Evolutionary conservation across 1,284 basidiomycete species (phyloP).

Genomic region (Somion occarium): DNA sequence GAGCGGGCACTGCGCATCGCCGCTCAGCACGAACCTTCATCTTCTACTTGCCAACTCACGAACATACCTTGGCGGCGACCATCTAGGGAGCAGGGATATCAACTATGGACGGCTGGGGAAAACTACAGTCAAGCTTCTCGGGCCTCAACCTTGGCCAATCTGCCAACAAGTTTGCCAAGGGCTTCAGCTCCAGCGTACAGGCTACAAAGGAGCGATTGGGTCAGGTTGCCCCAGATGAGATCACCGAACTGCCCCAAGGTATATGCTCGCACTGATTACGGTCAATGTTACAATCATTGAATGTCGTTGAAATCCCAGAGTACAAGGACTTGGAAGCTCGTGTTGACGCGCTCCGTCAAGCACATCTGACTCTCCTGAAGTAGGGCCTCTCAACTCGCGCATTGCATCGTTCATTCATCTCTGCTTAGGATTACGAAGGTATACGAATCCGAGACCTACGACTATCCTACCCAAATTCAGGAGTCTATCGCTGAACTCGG

Average conservation of each 20-base stretch:
- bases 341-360: slow-evolving; percentile 86
- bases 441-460: slow-evolving; percentile 84
- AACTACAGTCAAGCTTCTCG: slow-evolving; percentile 54
- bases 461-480: slow-evolving; percentile 80
- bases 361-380: slow-evolving; percentile 82
- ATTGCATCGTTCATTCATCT: background rate
- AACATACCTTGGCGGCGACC: background rate
- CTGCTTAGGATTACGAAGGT: slow-evolving; percentile 71
- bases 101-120: slow-evolving; percentile 75
- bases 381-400: slow-evolving; percentile 22
- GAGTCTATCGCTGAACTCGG: slow-evolving; percentile 72
- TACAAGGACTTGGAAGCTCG: slow-evolving; percentile 95
- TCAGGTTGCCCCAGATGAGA: slow-evolving; percentile 85
- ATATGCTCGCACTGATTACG: slow-evolving; percentile 2
- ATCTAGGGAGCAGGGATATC: background rate
- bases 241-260: slow-evolving; percentile 93
- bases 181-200: slow-evolving; percentile 83
- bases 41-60: background rate
- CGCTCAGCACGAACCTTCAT: background rate
- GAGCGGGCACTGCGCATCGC: background rate
- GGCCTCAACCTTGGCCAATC: slow-evolving; percentile 65
- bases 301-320: slow-evolving; percentile 45
- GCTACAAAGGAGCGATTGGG: slow-evolving; percentile 90
- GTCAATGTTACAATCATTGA: background rate
- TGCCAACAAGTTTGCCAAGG: slow-evolving; percentile 73